Evolutionary conservation across 1,284 basidiomycete genomes (phyloP).

Genomic region (Boletellus dicymbophilus): DNA sequence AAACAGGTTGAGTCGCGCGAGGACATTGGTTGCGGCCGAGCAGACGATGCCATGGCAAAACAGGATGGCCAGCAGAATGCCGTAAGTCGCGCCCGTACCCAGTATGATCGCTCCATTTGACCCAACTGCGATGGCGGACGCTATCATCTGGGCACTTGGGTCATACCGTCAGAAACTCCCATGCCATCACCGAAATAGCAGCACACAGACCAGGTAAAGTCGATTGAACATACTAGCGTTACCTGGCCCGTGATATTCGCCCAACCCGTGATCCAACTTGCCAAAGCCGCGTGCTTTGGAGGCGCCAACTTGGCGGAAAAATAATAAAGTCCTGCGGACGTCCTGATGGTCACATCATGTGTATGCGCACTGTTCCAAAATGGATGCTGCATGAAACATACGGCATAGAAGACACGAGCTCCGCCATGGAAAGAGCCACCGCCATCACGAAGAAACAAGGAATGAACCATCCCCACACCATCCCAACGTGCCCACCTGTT

Average conservation of each 20-base stretch:
- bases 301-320: conserved; percentile 74
- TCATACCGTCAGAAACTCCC: conserved; percentile 9
- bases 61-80: conserved; percentile 63
- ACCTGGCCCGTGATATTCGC: conserved; percentile 62
- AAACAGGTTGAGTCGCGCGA: conserved; percentile 69
- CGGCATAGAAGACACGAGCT: conserved; percentile 77
- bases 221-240: conserved; percentile 71
- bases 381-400: conserved; percentile 40
- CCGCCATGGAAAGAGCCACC: conserved; percentile 70
- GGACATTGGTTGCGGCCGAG: conserved; percentile 64
- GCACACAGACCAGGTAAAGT: conserved; percentile 59
- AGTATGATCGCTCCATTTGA: conserved; percentile 53
- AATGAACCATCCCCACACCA: conserved; percentile 79
- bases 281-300: conserved; percentile 54
- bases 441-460: conserved; percentile 69
- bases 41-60: conserved; percentile 68
- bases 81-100: conserved; percentile 64
- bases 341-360: too few relatives aligned
- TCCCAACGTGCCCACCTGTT: conserved; percentile 72
- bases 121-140: conserved; percentile 64
- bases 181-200: neutral
- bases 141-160: conserved; percentile 69
- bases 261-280: conserved; percentile 77
- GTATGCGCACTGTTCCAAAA: neutral
- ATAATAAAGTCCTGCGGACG: conserved; percentile 73